Base-by-base conservation (phyloP, 805 yeast species). In the Yamadazyma tumulicola region DNA sequence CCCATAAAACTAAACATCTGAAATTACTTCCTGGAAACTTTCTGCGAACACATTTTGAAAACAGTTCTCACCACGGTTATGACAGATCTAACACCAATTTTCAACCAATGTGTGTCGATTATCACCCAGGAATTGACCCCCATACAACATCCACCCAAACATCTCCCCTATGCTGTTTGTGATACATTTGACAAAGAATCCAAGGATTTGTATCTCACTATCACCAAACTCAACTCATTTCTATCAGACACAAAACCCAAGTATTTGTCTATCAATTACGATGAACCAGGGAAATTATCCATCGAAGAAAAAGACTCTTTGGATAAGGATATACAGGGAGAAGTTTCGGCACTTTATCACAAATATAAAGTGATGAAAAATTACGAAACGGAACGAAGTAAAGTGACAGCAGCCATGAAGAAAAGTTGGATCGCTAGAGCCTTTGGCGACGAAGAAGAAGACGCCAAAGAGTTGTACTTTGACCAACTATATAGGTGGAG, bases 271-370 rank as follows among this genome's bases (percentile, higher is more conserved):
- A 42, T 52, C 6, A 47, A 40, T 27, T 54, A 52, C 29, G 55
- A 47, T 12, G 38, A 40, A 35, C 20, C 35, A n/a, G n/a, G 40
- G 4, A 46, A 44, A 5, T 60, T 75, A 52, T 47, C 69, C 17
- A 64, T 67, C 19, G 63, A 57, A 7, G 80, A 77, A 25, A 74
- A 77, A 46, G 75, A 76, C 40, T 64, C 67, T 23, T 65, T 79
- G 15, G 84, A 78, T 43, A 71, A 75, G 31, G 77, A 76, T 38
- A 63, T 76, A 27, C 67, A 75, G 37, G 47, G 69, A 16, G 73
- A 75, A 48, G 46, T 78, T 29, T 79, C 75, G 43, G 67, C 68
- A 37, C 61, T 75, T 43, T 68, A 68, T 40, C 74, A 72, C 38
- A 70, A 75, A 47, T 62, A 75, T 30, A 72, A 70, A 39, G 51